Conservation (phyloP, 805 yeast species). For the Candida cerambycidarum region DNA sequence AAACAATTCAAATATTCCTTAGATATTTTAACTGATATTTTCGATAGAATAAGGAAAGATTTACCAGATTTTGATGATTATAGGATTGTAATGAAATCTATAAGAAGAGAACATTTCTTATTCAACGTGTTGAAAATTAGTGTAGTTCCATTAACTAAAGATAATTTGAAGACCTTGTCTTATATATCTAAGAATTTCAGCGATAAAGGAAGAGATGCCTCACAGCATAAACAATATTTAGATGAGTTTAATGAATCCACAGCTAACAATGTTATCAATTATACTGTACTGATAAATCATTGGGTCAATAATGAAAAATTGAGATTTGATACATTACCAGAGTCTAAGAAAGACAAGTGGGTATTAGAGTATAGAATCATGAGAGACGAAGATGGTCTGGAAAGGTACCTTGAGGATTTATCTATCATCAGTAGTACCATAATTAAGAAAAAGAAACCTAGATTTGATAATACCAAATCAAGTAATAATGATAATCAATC, state of each 20-base stretch:
- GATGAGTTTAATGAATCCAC: conserved; percentile 7
- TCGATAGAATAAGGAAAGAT: conserved; percentile 29
- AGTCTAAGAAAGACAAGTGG: conserved; percentile 21
- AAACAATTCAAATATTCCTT: conserved; percentile 65
- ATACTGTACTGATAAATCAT: conserved; percentile 6
- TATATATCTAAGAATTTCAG: not conserved
- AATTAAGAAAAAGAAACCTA: not conserved
- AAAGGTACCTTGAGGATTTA: conserved; percentile 12
- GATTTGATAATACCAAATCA: too few relatives aligned
- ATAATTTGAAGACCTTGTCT: conserved; percentile 21
- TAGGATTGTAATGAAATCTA: conserved; percentile 14
- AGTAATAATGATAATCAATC: too few relatives aligned
- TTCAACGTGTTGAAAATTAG: conserved; percentile 20
- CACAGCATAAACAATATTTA: conserved; percentile 2
- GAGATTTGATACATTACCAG: conserved; percentile 17
- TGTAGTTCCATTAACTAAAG: conserved; percentile 29
- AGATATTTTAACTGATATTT: conserved; percentile 43
- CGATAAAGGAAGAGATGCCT: conserved; percentile 3
- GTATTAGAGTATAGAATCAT: conserved; percentile 21
- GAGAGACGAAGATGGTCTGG: conserved; percentile 13
- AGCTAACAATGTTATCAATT: conserved; percentile 4
- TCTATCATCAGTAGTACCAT: not conserved
- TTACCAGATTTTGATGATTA: conserved; percentile 13
- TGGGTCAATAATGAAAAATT: conserved; percentile 7
- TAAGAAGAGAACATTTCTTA: conserved; percentile 5